phyloP scores from a whole-genome alignment of 495 filamentous ascomycete species.

The Filosporella fistucella region DNA sequence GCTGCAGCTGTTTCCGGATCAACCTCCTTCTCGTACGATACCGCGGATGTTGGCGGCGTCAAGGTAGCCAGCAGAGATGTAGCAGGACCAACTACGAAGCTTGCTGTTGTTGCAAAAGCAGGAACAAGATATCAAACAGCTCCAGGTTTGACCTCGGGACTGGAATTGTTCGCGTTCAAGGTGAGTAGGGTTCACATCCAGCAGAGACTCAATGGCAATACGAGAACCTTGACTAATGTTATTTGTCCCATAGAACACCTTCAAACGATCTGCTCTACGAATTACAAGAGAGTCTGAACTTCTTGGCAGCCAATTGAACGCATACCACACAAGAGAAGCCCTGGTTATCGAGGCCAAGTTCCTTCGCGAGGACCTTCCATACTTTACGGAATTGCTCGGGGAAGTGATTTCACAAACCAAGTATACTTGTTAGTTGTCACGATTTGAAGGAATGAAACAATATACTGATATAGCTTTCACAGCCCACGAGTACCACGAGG shows the following conservation, averaged over 20 bases:
- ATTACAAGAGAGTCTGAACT: conserved; percentile 94
- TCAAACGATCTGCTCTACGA: conserved; percentile 79
- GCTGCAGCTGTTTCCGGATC: conserved; percentile 72
- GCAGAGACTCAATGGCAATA: background rate
- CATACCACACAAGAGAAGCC: conserved; percentile 89
- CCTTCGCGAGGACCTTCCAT: conserved; percentile 89
- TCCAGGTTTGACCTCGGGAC: conserved; percentile 82
- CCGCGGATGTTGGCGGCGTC: conserved; percentile 76
- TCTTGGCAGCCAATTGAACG: conserved; percentile 76
- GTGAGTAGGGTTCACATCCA: conserved; percentile 34
- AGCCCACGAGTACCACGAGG: conserved; percentile 88
- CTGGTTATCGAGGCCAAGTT: conserved; percentile 90
- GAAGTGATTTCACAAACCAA: conserved; percentile 86
- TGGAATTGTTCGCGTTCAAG: conserved; percentile 96
- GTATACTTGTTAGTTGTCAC: conserved; percentile 60
- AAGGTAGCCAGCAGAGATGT: conserved; percentile 89
- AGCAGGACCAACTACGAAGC: conserved; percentile 77
- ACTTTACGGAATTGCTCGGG: conserved; percentile 92
- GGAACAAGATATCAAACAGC: conserved; percentile 86
- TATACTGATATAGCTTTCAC: conserved; percentile 10
- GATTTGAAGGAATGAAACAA: conserved; percentile 22
- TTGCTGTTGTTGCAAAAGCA: conserved; percentile 88
- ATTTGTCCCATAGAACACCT: conserved; percentile 60
- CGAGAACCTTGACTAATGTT: background rate
- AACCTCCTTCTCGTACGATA: conserved; percentile 79